These are phyloP conservation scores for Monascus ruber DNA, from an alignment of 2,329 filamentous ascomycete genomes.

Conservation along the genomic window DNA sequence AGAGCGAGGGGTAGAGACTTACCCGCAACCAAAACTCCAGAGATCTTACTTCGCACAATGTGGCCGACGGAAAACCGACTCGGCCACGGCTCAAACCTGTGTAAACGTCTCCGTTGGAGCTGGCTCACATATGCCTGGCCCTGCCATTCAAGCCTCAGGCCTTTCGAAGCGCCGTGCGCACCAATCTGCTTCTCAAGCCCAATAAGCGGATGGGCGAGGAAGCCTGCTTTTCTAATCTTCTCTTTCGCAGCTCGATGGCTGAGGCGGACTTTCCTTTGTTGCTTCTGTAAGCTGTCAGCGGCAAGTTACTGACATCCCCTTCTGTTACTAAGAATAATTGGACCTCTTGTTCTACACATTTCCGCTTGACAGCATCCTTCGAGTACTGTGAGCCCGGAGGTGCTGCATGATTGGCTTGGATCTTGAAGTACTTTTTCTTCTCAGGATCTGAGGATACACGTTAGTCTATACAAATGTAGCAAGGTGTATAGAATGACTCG, in stretches of 20 bases:
- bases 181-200: slow-evolving; percentile 21
- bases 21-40: slow-evolving; percentile 27
- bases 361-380: slow-evolving; percentile 46
- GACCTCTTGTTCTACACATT: slow-evolving; percentile 36
- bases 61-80: slow-evolving; percentile 17
- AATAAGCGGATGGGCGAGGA: slow-evolving; percentile 19
- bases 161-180: slow-evolving; percentile 5
- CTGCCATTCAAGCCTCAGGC: slow-evolving; percentile 14
- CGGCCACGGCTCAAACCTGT: slow-evolving; percentile 19
- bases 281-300: slow-evolving; percentile 14
- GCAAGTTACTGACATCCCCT: slow-evolving; percentile 2
- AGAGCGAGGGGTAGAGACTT: slow-evolving; percentile 6
- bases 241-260: slow-evolving; percentile 19
- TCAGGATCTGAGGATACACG: slow-evolving; percentile 25
- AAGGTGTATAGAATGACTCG: slow-evolving; percentile 6
- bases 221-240: slow-evolving; percentile 19
- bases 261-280: slow-evolving; percentile 13
- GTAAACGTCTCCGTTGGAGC: slow-evolving; percentile 17
- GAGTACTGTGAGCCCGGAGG: slow-evolving; percentile 44
- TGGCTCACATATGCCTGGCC: slow-evolving; percentile 22
- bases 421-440: slow-evolving; percentile 58
- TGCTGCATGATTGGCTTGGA: slow-evolving; percentile 44
- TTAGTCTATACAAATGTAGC: not conserved
- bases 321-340: slow-evolving; percentile 1
- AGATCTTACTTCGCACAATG: slow-evolving; percentile 22